A percentile compares a stretch with the other conserved stretches of the same genome.
phyloP scores from a whole-genome alignment of 345 rosid species.

The Lepidium aucheri region DNA sequence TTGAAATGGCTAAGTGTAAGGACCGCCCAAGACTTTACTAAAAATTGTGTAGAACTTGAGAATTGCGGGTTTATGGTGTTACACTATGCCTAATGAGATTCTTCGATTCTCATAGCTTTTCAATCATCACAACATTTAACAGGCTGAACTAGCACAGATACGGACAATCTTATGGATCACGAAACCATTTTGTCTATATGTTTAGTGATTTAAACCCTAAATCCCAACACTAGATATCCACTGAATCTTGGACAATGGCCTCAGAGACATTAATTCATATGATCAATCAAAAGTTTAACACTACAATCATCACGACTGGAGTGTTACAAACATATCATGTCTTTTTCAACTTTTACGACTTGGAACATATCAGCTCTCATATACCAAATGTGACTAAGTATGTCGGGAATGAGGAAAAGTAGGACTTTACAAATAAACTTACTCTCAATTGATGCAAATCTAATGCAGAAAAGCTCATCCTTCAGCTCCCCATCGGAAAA shows the following conservation, averaged over 20 bases:
- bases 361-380: background rate
- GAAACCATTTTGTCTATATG: background rate
- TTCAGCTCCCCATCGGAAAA: slow-evolving; percentile 69
- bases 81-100: background rate
- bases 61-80: too few relatives aligned
- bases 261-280: background rate
- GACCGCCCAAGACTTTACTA: too few relatives aligned
- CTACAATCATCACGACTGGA: background rate
- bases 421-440: slow-evolving; percentile 13
- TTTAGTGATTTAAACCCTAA: background rate
- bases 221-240: background rate
- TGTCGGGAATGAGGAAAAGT: background rate
- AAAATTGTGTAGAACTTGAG: too few relatives aligned
- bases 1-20: too few relatives aligned
- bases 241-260: background rate
- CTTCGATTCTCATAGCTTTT: background rate
- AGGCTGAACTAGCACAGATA: background rate
- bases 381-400: background rate
- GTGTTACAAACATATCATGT: background rate
- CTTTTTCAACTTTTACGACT: background rate
- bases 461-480: slow-evolving; percentile 72
- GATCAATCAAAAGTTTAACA: background rate
- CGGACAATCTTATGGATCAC: background rate
- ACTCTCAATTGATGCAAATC: slow-evolving; percentile 66
- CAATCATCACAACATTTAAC: background rate